Evolutionary conservation across 2,329 filamentous ascomycete species (phyloP), one percentile per base, ranked within the genome.

Genomic region (Geosmithia flava): DNA sequence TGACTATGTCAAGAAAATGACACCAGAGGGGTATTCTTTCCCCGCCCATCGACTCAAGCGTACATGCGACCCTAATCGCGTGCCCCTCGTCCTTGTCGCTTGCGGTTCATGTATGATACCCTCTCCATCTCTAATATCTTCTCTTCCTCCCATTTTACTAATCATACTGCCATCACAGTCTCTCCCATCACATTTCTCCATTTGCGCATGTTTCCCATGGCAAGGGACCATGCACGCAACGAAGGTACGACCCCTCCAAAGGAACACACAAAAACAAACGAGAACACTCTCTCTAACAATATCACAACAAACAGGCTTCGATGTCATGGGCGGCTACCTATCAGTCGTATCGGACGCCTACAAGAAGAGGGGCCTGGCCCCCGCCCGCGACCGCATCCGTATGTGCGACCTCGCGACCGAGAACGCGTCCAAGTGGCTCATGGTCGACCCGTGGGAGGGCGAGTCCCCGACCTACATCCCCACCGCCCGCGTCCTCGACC

Each of bases 141-240:
- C 80, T 0, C 84, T 83, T n/a, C 78, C 82, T 47, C 85, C 81
- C 83, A 57, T 74, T 87, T 23, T 8, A 44, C n/a, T 47, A 27
- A 27, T 27, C 23, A 27, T 27, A 44, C 62, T 27, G 23, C 23
- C 23, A 8, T 27, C 23, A 8, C 23, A 27, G 61, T 88, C 67
- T 86, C 81, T 0, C 85, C 85, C 17, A 79, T 84, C 46, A 86
- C 83, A 7, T 85, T 85, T 58, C 73, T 89, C 27, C 86, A 91
- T 61, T 69, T 93, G 53, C 82, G 86, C 61, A 91, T 94, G 84
- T 91, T 93, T 60, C 85, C 88, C 59, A 88, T 94, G 80, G 86
- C 85, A 1, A 78, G 81, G 55, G 86, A 93, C 65, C 90, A 85
- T 65, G 81, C 81, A 55, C 81, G 82, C 15, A 64, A 63, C 43